Percentiles rank a stretch among this genome's conserved stretches.
Conservation (phyloP, 2,329 filamentous ascomycete species). For the Coniochaeta sp. region DNA sequence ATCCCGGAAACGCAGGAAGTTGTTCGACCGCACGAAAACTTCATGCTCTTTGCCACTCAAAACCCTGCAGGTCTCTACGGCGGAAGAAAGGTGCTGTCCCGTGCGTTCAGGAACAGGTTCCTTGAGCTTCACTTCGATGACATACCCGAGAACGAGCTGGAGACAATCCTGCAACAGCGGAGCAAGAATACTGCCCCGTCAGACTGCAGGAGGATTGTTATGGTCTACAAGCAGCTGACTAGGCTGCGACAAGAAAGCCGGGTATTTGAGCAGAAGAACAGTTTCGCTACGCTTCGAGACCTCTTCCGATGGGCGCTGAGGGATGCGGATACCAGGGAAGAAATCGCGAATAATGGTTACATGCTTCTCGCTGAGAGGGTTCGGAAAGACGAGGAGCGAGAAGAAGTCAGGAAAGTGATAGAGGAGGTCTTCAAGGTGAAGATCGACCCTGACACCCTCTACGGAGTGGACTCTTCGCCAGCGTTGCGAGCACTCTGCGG, state of each 20-base stretch:
- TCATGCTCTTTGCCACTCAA: slow-evolving; percentile 97
- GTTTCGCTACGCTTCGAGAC: slow-evolving; percentile 92
- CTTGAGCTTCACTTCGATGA: slow-evolving; percentile 97
- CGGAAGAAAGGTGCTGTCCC: slow-evolving; percentile 83
- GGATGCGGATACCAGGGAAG: slow-evolving; percentile 74
- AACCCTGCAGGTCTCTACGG: slow-evolving; percentile 95
- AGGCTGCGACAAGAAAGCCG: slow-evolving; percentile 81
- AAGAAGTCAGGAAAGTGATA: slow-evolving; percentile 78
- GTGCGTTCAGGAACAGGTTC: slow-evolving; percentile 94
- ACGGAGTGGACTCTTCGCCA: slow-evolving; percentile 51
- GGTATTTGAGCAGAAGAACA: slow-evolving; percentile 93
- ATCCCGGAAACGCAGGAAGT: slow-evolving; percentile 96
- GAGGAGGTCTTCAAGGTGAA: slow-evolving; percentile 84
- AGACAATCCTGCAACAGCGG: slow-evolving; percentile 81
- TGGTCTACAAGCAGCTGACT: slow-evolving; percentile 89
- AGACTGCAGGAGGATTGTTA: slow-evolving; percentile 84
- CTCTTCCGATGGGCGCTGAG: slow-evolving; percentile 92
- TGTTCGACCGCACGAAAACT: slow-evolving; percentile 85
- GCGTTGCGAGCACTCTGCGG: slow-evolving; percentile 43
- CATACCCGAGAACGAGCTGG: slow-evolving; percentile 89
- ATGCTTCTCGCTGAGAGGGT: slow-evolving; percentile 95
- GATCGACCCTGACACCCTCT: slow-evolving; percentile 68
- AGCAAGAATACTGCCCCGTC: slow-evolving; percentile 82
- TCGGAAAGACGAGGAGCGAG: slow-evolving; percentile 78
- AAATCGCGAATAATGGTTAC: slow-evolving; percentile 86